Conservation (phyloP, 2,329 filamentous ascomycete species). For the Alternaria longipes region DNA sequence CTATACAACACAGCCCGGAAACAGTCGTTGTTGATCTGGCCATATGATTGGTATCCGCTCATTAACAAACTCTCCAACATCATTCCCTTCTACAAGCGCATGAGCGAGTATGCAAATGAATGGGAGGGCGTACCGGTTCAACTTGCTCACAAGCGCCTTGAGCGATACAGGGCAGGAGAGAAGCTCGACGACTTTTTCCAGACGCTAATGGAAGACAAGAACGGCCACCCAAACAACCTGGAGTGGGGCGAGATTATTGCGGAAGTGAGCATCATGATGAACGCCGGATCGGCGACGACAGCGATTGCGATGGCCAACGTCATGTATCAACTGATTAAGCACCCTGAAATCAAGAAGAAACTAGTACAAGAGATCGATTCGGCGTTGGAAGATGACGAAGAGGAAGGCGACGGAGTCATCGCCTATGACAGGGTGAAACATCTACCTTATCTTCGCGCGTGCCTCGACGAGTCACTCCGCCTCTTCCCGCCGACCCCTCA, state of each 20-base stretch:
- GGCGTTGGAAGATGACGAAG: conserved; percentile 39
- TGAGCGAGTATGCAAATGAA: conserved; percentile 53
- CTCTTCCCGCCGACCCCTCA: conserved; percentile 57
- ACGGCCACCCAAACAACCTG: conserved; percentile 57
- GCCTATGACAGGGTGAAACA: conserved; percentile 43
- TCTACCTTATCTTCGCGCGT: conserved; percentile 51
- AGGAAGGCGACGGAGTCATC: conserved; percentile 36
- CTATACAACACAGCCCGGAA: conserved; percentile 61
- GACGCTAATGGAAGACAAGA: conserved; percentile 63
- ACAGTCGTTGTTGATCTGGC: conserved; percentile 62
- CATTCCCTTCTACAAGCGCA: conserved; percentile 56
- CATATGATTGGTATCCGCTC: conserved; percentile 61
- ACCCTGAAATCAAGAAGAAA: conserved; percentile 50
- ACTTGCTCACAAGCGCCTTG: conserved; percentile 55
- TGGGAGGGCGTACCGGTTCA: conserved; percentile 61
- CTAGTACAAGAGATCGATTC: conserved; percentile 39
- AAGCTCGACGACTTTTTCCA: conserved; percentile 68
- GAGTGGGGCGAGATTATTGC: conserved; percentile 68
- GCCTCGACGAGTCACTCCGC: conserved; percentile 57
- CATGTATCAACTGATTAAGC: conserved; percentile 62
- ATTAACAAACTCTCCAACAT: conserved; percentile 60
- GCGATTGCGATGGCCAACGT: conserved; percentile 64
- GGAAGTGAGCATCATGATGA: conserved; percentile 63
- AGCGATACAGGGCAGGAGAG: conserved; percentile 61
- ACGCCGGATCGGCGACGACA: conserved; percentile 63